Conservation (phyloP, 495 filamentous ascomycete genomes). For the Neurospora sp. region DNA sequence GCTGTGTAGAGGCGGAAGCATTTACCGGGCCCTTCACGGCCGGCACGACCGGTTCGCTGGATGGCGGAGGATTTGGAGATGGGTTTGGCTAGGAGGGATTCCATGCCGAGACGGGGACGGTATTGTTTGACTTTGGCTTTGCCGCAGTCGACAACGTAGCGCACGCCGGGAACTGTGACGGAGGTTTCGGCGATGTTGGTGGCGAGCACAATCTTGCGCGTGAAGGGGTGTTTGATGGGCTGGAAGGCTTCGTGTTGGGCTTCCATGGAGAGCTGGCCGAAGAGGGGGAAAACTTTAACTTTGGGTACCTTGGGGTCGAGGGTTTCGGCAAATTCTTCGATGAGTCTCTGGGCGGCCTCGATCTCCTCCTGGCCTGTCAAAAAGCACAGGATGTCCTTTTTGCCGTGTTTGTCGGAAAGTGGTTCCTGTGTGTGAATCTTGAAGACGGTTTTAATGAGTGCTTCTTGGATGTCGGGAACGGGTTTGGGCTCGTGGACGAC, state of each 20-base stretch:
- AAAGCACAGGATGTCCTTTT: slow-evolving; percentile 75
- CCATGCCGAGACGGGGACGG: slow-evolving; percentile 71
- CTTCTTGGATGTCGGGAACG: slow-evolving; percentile 74
- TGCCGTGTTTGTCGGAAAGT: slow-evolving; percentile 53
- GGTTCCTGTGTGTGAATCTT: slow-evolving; percentile 81
- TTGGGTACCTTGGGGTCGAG: slow-evolving; percentile 69
- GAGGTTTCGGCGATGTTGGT: slow-evolving; percentile 99
- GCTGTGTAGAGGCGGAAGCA: slow-evolving; percentile 89
- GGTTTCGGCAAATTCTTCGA: slow-evolving; percentile 65
- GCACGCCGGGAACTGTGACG: slow-evolving; percentile 87
- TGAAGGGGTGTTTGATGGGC: slow-evolving; percentile 57
- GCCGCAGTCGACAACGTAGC: slow-evolving; percentile 85
- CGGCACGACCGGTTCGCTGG: slow-evolving; percentile 85
- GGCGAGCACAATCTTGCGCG: slow-evolving; percentile 79
- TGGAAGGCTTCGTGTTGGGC: slow-evolving; percentile 81
- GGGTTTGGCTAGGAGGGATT: slow-evolving; percentile 81
- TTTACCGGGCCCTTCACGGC: slow-evolving; percentile 81
- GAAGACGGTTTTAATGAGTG: slow-evolving; percentile 73
- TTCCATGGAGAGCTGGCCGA: slow-evolving; percentile 47
- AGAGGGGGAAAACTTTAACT: slow-evolving; percentile 39
- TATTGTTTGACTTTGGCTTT: slow-evolving; percentile 94
- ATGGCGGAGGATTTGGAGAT: slow-evolving; percentile 91
- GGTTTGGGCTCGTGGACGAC: slow-evolving; percentile 66
- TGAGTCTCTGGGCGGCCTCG: slow-evolving; percentile 64
- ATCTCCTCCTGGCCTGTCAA: slow-evolving; percentile 91